Evolutionary conservation across 352 stramenopile species (phyloP), one percentile per base, ranked within the genome.

Genomic region (Pythium biforme): DNA sequence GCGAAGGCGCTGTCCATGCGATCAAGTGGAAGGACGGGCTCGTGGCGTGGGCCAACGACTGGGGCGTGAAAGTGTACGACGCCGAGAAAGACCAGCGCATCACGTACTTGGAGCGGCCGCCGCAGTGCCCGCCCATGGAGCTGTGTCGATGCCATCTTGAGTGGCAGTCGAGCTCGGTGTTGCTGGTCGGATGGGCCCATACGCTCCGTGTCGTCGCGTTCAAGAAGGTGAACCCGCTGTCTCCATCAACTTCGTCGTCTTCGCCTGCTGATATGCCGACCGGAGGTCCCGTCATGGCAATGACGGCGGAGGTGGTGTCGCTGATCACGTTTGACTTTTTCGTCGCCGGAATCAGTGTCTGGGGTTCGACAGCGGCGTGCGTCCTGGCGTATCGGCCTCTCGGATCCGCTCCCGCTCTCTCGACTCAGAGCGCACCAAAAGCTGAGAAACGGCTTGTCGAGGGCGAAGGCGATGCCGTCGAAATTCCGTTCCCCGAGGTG

Each of bases 41-140:
- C 10, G 73, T 94, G 2, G 86, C 86, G 9, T 94, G 86, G 86
- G 86, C 83, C 1, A 94, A 94, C 55, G 86, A 94, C 61, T 94
- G 83, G 83, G 86, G 86, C 43, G 83, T 94, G 20, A 94, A 94
- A 57, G 83, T 94, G 2, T 94, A 94, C 53, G 82, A 94, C 58
- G 70, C 82, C 1, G 76, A 87, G 11, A 77, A 75, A 25, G 86
- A 92, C 49, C 77, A 86, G 54, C 83, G 83, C 33, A 76, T 94
- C 46, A 94, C 86, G 63, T 94, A 89, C 64, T 82, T 94, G 57
- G 86, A 94, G 56, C 78, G 83, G 2, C 86, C 86, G 9, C 76
- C 78, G 2, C 88, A 86, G 49, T 94, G 86, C 53, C 86, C 86
- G 5, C 86, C 86, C 0, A 88, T 94, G 77, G 86, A 94, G 57